A percentile compares a stretch with the other conserved stretches of the same genome.
Evolutionary conservation across 352 stramenopile genomes (phyloP).

Genomic region (Poterioochromonas sp.): DNA sequence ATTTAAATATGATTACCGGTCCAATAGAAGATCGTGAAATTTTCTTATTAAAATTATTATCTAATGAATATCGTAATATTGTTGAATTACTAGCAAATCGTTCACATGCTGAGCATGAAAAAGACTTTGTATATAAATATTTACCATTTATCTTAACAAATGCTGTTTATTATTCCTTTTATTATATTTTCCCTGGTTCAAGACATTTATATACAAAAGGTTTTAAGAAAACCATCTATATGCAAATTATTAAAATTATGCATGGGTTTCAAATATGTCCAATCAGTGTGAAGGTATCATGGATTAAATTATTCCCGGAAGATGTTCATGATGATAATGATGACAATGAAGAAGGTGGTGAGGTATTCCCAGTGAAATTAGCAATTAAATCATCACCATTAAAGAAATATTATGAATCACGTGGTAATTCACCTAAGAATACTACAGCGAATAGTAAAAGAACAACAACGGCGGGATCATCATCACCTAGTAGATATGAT

Average conservation of each 20-base stretch:
- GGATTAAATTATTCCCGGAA: slow-evolving; percentile 26
- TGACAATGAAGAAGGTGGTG: background rate
- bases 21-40: background rate
- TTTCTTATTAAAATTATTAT: slow-evolving; percentile 1
- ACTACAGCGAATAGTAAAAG: background rate
- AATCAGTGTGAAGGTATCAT: slow-evolving; percentile 3
- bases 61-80: slow-evolving; percentile 9
- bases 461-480: too few relatives aligned
- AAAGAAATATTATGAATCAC: background rate
- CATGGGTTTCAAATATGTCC: slow-evolving; percentile 35
- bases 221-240: slow-evolving; percentile 27
- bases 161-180: slow-evolving; percentile 24
- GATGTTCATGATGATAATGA: slow-evolving; percentile 25
- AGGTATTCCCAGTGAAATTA: slow-evolving; percentile 5
- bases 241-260: slow-evolving; percentile 34
- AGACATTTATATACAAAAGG: slow-evolving; percentile 23
- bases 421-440: background rate
- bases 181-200: slow-evolving; percentile 16
- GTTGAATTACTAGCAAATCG: slow-evolving; percentile 1
- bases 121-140: slow-evolving; percentile 33
- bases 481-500: too few relatives aligned
- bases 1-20: too few relatives aligned
- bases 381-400: slow-evolving; percentile 5
- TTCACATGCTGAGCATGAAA: slow-evolving; percentile 24
- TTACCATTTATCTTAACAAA: slow-evolving; percentile 24